Conservation (phyloP, 1,284 basidiomycete genomes). For the Trametes versicolor region DNA sequence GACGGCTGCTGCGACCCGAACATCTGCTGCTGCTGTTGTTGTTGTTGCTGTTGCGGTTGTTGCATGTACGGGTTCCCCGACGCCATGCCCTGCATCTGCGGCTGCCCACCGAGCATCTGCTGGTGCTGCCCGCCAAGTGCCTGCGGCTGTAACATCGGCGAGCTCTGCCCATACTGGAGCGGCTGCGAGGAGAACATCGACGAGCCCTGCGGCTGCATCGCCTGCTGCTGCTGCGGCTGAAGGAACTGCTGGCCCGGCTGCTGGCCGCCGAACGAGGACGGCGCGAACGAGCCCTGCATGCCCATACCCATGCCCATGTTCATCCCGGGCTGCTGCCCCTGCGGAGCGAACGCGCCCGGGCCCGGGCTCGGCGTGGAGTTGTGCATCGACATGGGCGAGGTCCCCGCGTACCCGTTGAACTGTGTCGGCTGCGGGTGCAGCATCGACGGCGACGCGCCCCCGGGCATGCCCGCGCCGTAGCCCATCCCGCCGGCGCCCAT, state of each 20-base stretch:
- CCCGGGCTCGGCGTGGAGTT: slow-evolving; percentile 38
- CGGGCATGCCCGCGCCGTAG: slow-evolving; percentile 13
- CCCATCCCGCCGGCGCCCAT: slow-evolving; percentile 3
- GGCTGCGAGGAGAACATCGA: slow-evolving; percentile 33
- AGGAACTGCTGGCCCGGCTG: slow-evolving; percentile 25
- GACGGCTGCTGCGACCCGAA: slow-evolving; percentile 27
- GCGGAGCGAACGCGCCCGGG: slow-evolving; percentile 39
- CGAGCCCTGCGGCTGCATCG: slow-evolving; percentile 35
- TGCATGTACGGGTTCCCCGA: slow-evolving; percentile 37
- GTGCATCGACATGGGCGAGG: slow-evolving; percentile 7
- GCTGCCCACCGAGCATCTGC: too few relatives aligned
- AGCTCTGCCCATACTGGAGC: slow-evolving; percentile 33
- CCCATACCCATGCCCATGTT: slow-evolving; percentile 8
- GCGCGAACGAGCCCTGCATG: slow-evolving; percentile 18
- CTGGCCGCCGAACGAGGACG: slow-evolving; percentile 29
- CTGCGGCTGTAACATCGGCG: slow-evolving; percentile 32
- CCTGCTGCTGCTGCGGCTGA: slow-evolving; percentile 33
- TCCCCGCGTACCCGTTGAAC: slow-evolving; percentile 1
- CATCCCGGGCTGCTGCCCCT: slow-evolving; percentile 20
- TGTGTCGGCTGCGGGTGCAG: slow-evolving; percentile 26
- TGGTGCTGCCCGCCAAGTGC: slow-evolving; percentile 26
- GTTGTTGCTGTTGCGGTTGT: slow-evolving; percentile 30
- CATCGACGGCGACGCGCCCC: slow-evolving; percentile 24
- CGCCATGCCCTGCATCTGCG: slow-evolving; percentile 23
- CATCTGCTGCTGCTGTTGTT: slow-evolving; percentile 21